Conservation (phyloP, 805 yeast species). For the Metschnikowia matae region DNA sequence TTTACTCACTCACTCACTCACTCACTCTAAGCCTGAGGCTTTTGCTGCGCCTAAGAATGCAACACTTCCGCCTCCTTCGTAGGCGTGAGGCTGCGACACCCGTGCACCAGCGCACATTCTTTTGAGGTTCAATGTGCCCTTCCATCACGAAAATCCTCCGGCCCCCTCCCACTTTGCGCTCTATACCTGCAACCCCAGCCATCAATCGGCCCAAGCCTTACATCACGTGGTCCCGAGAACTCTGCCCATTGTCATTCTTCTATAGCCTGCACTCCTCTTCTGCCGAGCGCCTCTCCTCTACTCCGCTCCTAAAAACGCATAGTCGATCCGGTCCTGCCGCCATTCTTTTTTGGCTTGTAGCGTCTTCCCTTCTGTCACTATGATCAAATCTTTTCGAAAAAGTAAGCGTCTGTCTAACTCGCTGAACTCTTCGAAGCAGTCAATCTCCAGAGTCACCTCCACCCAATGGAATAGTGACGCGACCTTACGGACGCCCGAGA, state of each 20-base stretch:
- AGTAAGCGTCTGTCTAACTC: conserved; percentile 35
- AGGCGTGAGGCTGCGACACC: conserved; percentile 1
- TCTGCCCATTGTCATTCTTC: not conserved
- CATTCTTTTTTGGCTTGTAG: not conserved
- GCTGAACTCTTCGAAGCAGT: conserved; percentile 28
- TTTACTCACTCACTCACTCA: no score
- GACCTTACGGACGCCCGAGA: conserved; percentile 57
- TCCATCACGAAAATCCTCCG: not conserved
- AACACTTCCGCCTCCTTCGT: conserved; percentile 2
- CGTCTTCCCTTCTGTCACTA: conserved; percentile 7
- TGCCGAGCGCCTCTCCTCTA: not conserved
- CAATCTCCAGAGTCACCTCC: conserved; percentile 28
- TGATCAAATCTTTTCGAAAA: conserved; percentile 42
- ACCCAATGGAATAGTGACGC: conserved; percentile 14
- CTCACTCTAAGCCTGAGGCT: not conserved
- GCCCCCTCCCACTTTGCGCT: not conserved
- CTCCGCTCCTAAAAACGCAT: not conserved
- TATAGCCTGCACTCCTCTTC: not conserved
- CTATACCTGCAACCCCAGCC: not conserved
- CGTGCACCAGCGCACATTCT: conserved; percentile 5
- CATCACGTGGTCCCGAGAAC: not conserved
- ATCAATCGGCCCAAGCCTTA: not conserved
- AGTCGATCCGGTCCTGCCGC: not conserved
- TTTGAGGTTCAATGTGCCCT: not conserved
- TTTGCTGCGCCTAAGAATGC: not conserved